Conservation (phyloP, 2,329 filamentous ascomycete species). For the Fonsecaea pugnacius region DNA sequence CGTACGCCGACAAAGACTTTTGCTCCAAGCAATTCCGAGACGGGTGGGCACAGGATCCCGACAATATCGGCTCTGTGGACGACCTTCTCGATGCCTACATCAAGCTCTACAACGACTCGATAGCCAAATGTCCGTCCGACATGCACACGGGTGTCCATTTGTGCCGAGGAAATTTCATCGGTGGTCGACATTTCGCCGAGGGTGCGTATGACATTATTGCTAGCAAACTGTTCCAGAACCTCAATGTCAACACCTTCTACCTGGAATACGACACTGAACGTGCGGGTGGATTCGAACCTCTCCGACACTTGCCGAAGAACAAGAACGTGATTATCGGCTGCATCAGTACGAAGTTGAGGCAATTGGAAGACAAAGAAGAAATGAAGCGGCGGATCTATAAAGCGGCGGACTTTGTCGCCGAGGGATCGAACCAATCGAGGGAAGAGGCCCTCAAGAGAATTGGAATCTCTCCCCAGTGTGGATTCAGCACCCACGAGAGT, state of each 20-base stretch:
- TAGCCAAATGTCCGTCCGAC: constrained; percentile 63
- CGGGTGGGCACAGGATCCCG: constrained; percentile 67
- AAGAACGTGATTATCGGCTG: constrained; percentile 64
- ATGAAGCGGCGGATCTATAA: constrained; percentile 59
- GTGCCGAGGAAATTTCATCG: constrained; percentile 66
- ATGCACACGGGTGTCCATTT: constrained; percentile 75
- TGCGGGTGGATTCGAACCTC: constrained; percentile 64
- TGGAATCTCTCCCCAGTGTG: constrained; percentile 67
- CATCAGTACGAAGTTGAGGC: constrained; percentile 62
- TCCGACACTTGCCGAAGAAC: constrained; percentile 59
- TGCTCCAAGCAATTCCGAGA: constrained; percentile 68
- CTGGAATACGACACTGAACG: constrained; percentile 67
- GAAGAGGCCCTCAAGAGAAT: constrained; percentile 69
- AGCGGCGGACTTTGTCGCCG: constrained; percentile 67
- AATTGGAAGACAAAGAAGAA: constrained; percentile 63
- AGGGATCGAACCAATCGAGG: constrained; percentile 63
- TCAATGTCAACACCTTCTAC: constrained; percentile 66
- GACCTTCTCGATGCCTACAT: constrained; percentile 73
- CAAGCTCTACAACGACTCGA: constrained; percentile 70
- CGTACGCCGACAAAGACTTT: constrained; percentile 56
- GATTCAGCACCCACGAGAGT: constrained; percentile 70
- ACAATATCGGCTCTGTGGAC: constrained; percentile 67
- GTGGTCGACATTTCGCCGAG: constrained; percentile 63
- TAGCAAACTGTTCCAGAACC: constrained; percentile 62
- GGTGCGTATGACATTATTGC: constrained; percentile 68